Base-by-base conservation (phyloP, 129 eudicot genomes). In the Ambrosia trifida region DNA sequence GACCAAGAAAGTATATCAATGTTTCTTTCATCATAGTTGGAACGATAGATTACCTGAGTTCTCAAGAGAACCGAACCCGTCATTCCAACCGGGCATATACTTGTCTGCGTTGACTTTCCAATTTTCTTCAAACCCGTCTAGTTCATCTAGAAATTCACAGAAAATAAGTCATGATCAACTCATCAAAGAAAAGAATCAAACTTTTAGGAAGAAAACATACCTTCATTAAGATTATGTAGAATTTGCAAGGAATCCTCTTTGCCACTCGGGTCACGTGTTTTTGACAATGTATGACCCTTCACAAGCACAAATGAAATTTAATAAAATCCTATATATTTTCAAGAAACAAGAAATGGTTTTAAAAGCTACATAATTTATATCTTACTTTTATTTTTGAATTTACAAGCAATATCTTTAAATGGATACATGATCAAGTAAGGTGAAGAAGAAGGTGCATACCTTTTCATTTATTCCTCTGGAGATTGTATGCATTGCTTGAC, bases 231-330 rank as follows among this genome's bases (percentile, higher is more conserved):
- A 62, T 88, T 85, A 80, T 88, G 95, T 57, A 88, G 54, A 72
- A 85, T 85, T 62, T 88, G 90, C 73, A 88, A 20, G 3, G 90
- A 76, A 76, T 85, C 88, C 72, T 71, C 82, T 72, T 65, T 69
- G 46, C 88, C 88, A 75, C 73, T 69, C 3, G 87, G 83, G 69
- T 24, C 57, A 3, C 83, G 76, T 12, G 76, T 88, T 53, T 77
- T 80, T 30, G 95, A 80, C 65, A 78, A 53, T 17, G 95, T 84
- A 88, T 84, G 95, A 9, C 95, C 95, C 95, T 88, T 72, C 76
- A 74, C n/a, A 70, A 44, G 32, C 56, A 63, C 50, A 58, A 8
- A 20, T 58, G 68, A 3, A 43, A 16, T 5, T 4, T 40, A 40
- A 40, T 40, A 40, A 40, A 40, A 40, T 40, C 44, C 5, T 40